These are phyloP conservation scores for Dunaliella salina DNA, from an alignment of 163 green algal species.

Conservation along the genomic window DNA sequence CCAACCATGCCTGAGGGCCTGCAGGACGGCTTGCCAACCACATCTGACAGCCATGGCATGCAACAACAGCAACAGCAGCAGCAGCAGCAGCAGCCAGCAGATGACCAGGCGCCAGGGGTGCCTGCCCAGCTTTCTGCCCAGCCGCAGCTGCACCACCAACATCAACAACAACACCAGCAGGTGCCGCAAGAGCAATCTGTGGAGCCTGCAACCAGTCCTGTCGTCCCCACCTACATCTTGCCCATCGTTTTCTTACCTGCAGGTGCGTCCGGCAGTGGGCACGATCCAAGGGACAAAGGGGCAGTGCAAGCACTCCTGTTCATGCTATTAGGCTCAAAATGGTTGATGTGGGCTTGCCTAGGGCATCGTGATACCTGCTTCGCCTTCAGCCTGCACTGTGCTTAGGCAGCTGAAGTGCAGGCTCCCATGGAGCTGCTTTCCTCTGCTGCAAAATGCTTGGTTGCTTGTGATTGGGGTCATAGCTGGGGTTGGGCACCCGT, in stretches of 20 bases:
- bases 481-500: no score
- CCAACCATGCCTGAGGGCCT: no score
- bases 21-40: no score
- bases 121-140: background rate
- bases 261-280: background rate
- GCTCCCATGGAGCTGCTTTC: background rate
- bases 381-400: background rate
- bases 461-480: no score
- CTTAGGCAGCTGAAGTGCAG: background rate
- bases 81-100: background rate
- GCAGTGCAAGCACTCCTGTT: no score
- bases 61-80: background rate
- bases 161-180: background rate
- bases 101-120: background rate
- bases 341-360: background rate
- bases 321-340: background rate
- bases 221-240: background rate
- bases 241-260: background rate
- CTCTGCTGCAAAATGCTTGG: no score
- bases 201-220: background rate
- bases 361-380: background rate
- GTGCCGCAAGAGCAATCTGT: background rate
- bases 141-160: background rate
- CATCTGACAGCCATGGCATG: no score
- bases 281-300: background rate